Conservation (phyloP, 192 early-diverging fungal genomes). For the Coemansia sp. region DNA sequence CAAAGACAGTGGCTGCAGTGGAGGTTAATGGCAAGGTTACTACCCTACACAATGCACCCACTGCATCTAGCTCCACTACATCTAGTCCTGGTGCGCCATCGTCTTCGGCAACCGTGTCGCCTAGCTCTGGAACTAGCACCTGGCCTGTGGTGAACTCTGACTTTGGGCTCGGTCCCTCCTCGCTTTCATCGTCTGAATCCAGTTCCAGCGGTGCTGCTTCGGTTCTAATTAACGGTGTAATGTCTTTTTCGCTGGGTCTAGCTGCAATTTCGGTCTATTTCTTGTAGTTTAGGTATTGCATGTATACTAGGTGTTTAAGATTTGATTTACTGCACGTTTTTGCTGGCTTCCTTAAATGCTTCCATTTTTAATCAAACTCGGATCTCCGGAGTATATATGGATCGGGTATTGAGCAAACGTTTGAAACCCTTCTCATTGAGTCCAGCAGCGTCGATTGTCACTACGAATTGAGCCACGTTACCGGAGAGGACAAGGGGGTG, state of each 20-base stretch:
- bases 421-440: neutral
- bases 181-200: neutral
- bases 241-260: neutral
- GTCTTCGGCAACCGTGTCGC: neutral
- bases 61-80: neutral
- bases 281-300: neutral
- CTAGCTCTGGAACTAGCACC: neutral
- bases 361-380: slow-evolving; percentile 10
- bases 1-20: slow-evolving; percentile 11
- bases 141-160: neutral
- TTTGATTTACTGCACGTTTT: too few relatives aligned
- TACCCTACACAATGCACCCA: neutral
- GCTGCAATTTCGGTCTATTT: neutral
- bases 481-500: neutral
- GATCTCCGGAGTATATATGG: slow-evolving; percentile 54
- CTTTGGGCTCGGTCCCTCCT: neutral
- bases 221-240: neutral
- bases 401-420: slow-evolving; percentile 48
- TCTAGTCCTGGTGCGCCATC: neutral
- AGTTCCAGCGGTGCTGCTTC: neutral
- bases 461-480: neutral
- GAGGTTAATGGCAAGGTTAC: slow-evolving; percentile 9
- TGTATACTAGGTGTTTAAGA: neutral
- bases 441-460: neutral
- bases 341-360: too few relatives aligned